Base-by-base conservation (phyloP, 129 eudicot genomes). In the Lonicera japonica region DNA sequence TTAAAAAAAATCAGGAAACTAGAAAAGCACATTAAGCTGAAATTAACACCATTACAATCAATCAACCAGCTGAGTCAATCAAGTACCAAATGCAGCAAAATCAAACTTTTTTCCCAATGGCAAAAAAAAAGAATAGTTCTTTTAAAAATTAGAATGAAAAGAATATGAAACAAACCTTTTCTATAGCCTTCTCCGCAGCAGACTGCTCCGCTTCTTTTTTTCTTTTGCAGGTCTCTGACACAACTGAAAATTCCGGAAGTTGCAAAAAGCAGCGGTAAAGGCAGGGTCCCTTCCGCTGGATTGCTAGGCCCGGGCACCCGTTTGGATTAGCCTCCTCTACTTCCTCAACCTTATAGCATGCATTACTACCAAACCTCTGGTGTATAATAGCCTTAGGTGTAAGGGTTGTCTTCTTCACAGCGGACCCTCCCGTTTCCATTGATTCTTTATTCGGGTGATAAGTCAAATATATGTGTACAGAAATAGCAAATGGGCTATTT, bases 131-230 rank as follows among this genome's bases (percentile, higher is more conserved):
- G n/a, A n/a, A n/a, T n/a, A n/a, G n/a, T n/a, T n/a, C n/a, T n/a
- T n/a, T n/a, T n/a, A 29, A 29, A 1, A 2, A 29, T 29, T 29
- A 29, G 6, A 29, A n/a, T n/a, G 36, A 54, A 18, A 61, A 19
- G 29, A 60, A 38, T 21, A 56, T 12, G 56, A 29, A 11, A 24
- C 2, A 53, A 66, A 91, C 99, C 99, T 85, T 83, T 60, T 80
- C 83, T 29, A 88, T 74, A 62, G 99, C 99, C 77, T 75, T 80
- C 51, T 82, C 76, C 4, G 98, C 95, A 76, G 98, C 98, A 46
- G 90, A 80, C 58, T 92, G 98, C 71, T 84, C 95, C 1, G 98
- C 98, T 2, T 92, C 98, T 69, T 85, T 92, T 67, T 92, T 92
- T 55, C 79, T 70, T 64, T 73, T 82, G 21, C 70, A 82, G 20